Base-by-base conservation (phyloP, 208 protist species). In the Eutreptiella sp. region DNA sequence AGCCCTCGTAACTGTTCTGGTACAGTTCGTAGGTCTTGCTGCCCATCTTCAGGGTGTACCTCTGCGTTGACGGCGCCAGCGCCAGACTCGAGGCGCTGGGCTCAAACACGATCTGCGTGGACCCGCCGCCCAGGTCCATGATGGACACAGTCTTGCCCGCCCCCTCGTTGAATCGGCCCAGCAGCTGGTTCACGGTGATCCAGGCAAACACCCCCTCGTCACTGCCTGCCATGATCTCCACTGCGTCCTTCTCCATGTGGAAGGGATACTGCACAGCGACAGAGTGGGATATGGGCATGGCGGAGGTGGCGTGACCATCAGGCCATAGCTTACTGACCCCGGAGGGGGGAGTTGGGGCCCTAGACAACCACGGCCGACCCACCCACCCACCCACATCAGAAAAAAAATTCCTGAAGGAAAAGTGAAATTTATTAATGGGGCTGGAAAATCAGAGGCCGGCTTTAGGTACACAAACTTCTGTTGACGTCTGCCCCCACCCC, bases 141-240 rank as follows among this genome's bases (percentile, higher is more conserved):
- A 89, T 67, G 19, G 75, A 75, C 9, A 73, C 75, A 0, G 80
- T 65, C 31, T 45, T 4, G 33, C 32, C 23, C 21, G 4, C 19
- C n/a, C 11, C 4, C 4, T 41, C 16, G 16, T 41, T n/a, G 39
- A 78, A 21, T 24, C 26, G 42, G 0, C 75, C 75, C 4, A 83
- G 54, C 7, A 90, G 68, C 42, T 78, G 87, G 66, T 90, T 90
- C 11, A 88, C 79, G 0, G 84, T 86, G 3, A 88, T 34, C 84
- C 84, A 90, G 50, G 79, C 80, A 41, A 84, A 68, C 35, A 74
- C 72, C 4, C 84, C 84, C 66, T 90, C 84, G 29, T 88, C 84
- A n/a, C 53, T 34, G 34, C 79, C 80, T 28, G 83, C 80, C 46
- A 90, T 68, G 34, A 90, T 85, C 46, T 71, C 70, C n/a, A 80